Evolutionary conservation across 768 basidiomycete species (phyloP).

Genomic region (Daedaleopsis sinensis): DNA sequence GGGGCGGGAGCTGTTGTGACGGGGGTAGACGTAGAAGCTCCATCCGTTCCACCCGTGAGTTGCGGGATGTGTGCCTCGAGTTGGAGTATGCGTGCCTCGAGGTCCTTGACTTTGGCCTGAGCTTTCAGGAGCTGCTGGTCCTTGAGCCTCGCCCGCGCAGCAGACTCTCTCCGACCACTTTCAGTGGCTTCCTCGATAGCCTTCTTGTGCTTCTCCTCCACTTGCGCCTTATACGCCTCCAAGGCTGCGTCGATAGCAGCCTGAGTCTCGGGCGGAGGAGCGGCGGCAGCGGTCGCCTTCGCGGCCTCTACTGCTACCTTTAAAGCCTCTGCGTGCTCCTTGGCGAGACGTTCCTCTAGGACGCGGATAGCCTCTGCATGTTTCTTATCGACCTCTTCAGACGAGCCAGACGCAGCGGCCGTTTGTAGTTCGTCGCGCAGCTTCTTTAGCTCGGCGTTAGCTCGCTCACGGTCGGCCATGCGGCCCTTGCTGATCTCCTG

Average conservation of each 20-base stretch:
- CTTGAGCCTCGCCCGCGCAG: constrained; percentile 66
- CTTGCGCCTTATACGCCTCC: constrained; percentile 45
- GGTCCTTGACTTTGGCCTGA: constrained; percentile 65
- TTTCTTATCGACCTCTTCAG: constrained; percentile 48
- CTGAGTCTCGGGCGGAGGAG: constrained; percentile 40
- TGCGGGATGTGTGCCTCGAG: constrained; percentile 65
- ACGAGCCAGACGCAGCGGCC: constrained; percentile 25
- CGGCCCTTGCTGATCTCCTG: constrained; percentile 54
- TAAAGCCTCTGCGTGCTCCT: constrained; percentile 57
- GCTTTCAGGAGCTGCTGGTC: constrained; percentile 67
- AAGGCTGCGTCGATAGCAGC: constrained; percentile 54
- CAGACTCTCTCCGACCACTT: constrained; percentile 65
- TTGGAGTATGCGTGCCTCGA: constrained; percentile 64
- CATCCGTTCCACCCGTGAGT: constrained; percentile 52
- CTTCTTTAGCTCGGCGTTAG: constrained; percentile 59
- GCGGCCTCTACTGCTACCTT: constrained; percentile 56
- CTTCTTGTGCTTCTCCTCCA: constrained; percentile 56
- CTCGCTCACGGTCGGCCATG: constrained; percentile 50
- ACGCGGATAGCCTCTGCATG: constrained; percentile 64
- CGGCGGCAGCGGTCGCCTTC: constrained; percentile 33
- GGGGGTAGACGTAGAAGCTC: constrained; percentile 31
- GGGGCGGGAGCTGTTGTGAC: constrained; percentile 12
- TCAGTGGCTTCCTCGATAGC: constrained; percentile 72
- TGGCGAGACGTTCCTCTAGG: constrained; percentile 54
- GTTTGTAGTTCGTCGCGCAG: constrained; percentile 48